Evolutionary conservation across 495 filamentous ascomycete species (phyloP), one percentile per base, ranked within the genome.

Genomic region (Hypomontagnella submonticulosa): DNA sequence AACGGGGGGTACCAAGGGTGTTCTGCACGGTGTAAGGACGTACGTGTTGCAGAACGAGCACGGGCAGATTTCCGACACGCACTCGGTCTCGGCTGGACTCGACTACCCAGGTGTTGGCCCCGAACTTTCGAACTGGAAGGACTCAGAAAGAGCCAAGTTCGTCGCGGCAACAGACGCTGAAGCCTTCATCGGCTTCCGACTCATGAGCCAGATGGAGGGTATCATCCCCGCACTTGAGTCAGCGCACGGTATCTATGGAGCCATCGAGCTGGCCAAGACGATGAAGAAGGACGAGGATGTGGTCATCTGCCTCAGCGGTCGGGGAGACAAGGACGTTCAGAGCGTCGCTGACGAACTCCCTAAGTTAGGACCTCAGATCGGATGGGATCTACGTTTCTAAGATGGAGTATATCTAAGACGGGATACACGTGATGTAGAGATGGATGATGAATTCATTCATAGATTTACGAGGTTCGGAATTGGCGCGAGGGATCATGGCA

Each of bases 251-350:
- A 88, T 98, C 69, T 97, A 84, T 70, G 94, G 93, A 12, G 92
- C 90, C 16, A 79, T 98, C 53, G 85, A 97, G 73, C 77, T 98
- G 23, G 96, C 95, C 34, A 97, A 93, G 86, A 89, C 87, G 60
- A 93, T 98, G 92, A 80, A 84, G 38, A 89, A 90, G 82, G 94
- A 86, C 23, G 78, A 97, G 77, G 90, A 97, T 75, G 81, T 99
- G 15, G 94, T 99, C n/a, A 91, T 99, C 36, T 97, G 94, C 78
- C 73, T 99, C 23, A 92, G 89, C 70, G 95, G 95, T 12, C 83
- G 95, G 66, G 95, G 95, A 36, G 95, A 99, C 73, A 99, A 99
- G 85, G 95, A 99, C 76, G 95, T 99, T 37, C 93, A 98, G 87
- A 96, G 91, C 72, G 94, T 99, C 37, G 95, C 95, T 2, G 95